These are phyloP conservation scores for Lepidium sativum DNA, from an alignment of 345 rosid species.

Conservation along the genomic window DNA sequence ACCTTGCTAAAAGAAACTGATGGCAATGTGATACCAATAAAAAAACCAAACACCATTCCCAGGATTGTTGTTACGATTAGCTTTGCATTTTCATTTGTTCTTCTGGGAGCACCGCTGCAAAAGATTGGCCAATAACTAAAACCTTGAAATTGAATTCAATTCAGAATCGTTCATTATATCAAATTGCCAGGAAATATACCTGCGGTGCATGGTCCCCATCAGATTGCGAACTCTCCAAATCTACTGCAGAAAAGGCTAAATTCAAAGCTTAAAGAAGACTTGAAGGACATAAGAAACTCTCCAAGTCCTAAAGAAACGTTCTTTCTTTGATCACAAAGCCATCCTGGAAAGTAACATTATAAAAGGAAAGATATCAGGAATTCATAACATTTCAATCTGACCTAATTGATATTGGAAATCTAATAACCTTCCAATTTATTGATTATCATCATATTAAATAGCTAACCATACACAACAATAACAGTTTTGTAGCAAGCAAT, in stretches of 20 bases:
- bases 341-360: background rate
- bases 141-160: background rate
- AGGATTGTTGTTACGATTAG: conserved; percentile 43
- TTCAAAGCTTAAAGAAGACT: conserved; percentile 22
- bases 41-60: conserved; percentile 68
- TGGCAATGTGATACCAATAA: conserved; percentile 69
- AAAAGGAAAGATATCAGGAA: background rate
- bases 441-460: background rate
- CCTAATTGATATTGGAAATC: background rate
- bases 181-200: conserved; percentile 30
- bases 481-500: background rate
- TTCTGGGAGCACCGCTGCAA: conserved; percentile 58
- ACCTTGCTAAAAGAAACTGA: conserved; percentile 59
- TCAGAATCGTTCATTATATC: background rate
- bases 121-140: background rate
- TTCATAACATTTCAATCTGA: background rate
- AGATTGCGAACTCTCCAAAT: conserved; percentile 8
- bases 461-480: background rate
- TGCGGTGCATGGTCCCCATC: conserved; percentile 59
- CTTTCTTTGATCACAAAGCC: background rate
- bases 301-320: conserved; percentile 9
- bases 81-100: conserved; percentile 47
- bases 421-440: background rate
- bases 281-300: conserved; percentile 25
- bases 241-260: conserved; percentile 21